Percentiles rank a stretch among this genome's conserved stretches.
These are phyloP conservation scores for Rhizopogon vesiculosus DNA, from an alignment of 768 basidiomycete species.

Conservation along the genomic window DNA sequence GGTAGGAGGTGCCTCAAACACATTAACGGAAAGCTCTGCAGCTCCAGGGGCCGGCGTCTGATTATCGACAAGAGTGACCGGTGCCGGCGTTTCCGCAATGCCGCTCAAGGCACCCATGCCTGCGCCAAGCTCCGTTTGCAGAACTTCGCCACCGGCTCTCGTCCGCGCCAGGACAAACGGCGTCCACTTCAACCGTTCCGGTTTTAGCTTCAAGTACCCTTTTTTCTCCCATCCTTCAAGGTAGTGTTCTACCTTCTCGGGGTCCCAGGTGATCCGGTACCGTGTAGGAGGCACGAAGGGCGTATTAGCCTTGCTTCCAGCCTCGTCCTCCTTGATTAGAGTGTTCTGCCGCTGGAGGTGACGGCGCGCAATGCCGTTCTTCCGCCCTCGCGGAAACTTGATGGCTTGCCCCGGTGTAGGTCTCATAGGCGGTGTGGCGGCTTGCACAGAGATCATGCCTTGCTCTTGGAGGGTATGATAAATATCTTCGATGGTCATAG, in stretches of 20 bases:
- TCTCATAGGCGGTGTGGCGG: constrained; percentile 43
- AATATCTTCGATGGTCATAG: constrained; percentile 90
- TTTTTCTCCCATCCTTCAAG: constrained; percentile 70
- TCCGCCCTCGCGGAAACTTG: constrained; percentile 65
- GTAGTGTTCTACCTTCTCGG: constrained; percentile 57
- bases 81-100: constrained; percentile 2
- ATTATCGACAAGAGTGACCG: constrained; percentile 13
- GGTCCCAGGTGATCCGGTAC: constrained; percentile 78
- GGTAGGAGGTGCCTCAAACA: constrained; percentile 7
- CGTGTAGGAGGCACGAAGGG: constrained; percentile 60
- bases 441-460: constrained; percentile 63
- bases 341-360: constrained; percentile 52
- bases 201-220: constrained; percentile 68
- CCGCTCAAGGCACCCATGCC: constrained; percentile 10
- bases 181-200: constrained; percentile 91
- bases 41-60: constrained; percentile 18
- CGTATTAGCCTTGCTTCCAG: constrained; percentile 36
- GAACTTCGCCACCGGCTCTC: constrained; percentile 22
- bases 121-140: constrained; percentile 15
- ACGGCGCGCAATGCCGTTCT: constrained; percentile 58
- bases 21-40: constrained; percentile 9
- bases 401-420: constrained; percentile 78
- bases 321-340: constrained; percentile 36
- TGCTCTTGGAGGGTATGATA: constrained; percentile 68
- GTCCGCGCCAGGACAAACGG: constrained; percentile 74